Evolutionary conservation across 164 flowering plant species (phyloP).

Genomic region (Aristolochia contorta): DNA sequence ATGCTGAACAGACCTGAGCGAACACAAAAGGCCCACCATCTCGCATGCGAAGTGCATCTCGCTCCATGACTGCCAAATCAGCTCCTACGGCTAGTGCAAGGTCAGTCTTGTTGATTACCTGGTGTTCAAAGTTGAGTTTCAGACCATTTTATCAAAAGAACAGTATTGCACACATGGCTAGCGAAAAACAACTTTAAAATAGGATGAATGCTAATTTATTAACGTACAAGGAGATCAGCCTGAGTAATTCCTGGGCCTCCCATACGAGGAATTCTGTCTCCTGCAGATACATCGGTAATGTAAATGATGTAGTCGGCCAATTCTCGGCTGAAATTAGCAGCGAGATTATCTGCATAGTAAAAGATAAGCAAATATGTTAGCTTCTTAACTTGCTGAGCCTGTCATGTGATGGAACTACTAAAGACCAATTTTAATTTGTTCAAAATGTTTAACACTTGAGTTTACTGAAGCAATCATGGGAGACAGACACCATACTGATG

Average conservation of each 20-base stretch:
- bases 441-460: no score
- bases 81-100: conserved; percentile 94
- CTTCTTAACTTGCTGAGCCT: not conserved
- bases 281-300: conserved; percentile 91
- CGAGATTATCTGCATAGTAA: conserved; percentile 69
- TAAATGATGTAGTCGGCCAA: conserved; percentile 94
- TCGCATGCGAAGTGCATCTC: conserved; percentile 91
- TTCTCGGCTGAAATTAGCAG: conserved; percentile 97
- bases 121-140: not conserved
- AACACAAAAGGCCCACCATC: conserved; percentile 98
- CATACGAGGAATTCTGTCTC: conserved; percentile 95
- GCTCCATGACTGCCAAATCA: conserved; percentile 84
- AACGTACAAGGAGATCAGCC: conserved; percentile 83
- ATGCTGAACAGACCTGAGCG: conserved; percentile 56
- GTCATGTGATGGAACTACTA: no score
- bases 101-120: conserved; percentile 99
- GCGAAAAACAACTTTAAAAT: no score
- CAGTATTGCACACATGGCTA: no score
- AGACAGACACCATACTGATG: no score
- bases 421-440: no score
- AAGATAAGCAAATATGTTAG: not conserved
- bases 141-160: not conserved
- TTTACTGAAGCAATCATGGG: no score
- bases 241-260: conserved; percentile 99
- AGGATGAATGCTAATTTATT: not conserved